These are phyloP conservation scores for Marchantia paleacea DNA, from an alignment of 225 moss, liverwort and hornwort genomes.

Conservation along the genomic window DNA sequence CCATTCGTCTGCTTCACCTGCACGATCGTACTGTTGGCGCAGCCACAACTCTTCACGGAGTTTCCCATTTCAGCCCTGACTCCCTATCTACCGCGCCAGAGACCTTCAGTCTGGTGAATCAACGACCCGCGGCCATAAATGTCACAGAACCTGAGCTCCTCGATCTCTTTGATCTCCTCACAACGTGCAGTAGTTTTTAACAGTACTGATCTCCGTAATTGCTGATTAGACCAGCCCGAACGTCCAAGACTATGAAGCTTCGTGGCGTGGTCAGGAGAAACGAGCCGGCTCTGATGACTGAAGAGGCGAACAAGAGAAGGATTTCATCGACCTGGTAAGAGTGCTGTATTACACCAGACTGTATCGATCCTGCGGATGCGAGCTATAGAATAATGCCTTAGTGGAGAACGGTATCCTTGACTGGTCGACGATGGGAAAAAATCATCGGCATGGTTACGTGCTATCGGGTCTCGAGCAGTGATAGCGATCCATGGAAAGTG, in stretches of 20 bases:
- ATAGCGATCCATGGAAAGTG: background rate
- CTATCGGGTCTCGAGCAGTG: background rate
- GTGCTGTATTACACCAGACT: too few relatives aligned
- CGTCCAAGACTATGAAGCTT: background rate
- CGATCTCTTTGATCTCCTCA: background rate
- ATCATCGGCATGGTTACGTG: background rate
- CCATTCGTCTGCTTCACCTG: constrained; percentile 12
- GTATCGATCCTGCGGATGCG: too few relatives aligned
- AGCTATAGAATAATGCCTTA: too few relatives aligned
- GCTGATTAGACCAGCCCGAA: background rate
- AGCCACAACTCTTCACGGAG: background rate
- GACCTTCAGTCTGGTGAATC: too few relatives aligned
- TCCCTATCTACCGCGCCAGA: background rate
- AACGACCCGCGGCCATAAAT: too few relatives aligned
- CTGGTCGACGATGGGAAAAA: background rate
- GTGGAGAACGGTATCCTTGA: background rate
- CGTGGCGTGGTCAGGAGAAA: background rate
- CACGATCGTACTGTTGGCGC: background rate
- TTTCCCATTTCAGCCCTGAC: background rate
- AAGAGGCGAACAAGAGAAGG: too few relatives aligned
- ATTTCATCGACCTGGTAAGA: too few relatives aligned
- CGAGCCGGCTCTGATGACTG: too few relatives aligned
- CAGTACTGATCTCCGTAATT: background rate
- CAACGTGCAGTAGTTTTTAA: background rate
- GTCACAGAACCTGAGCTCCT: background rate